Conservation (phyloP, 768 basidiomycete genomes). For the Tricholoma flavovirens region DNA sequence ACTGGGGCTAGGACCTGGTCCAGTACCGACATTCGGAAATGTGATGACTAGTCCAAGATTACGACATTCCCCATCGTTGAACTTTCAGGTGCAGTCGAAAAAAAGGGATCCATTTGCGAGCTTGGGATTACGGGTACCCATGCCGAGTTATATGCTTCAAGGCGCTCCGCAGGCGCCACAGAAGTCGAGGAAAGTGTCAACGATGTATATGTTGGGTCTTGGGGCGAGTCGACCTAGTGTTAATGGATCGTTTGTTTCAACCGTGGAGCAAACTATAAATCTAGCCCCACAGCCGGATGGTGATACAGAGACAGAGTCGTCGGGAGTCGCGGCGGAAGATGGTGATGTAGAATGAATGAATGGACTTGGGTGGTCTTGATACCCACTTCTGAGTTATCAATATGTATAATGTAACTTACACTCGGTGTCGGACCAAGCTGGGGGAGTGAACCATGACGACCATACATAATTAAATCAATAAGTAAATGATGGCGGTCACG, state of each 20-base stretch:
- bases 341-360: conserved; percentile 19
- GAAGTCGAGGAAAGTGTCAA: conserved; percentile 46
- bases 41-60: conserved; percentile 63
- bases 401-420: too few relatives aligned
- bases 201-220: conserved; percentile 60
- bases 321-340: conserved; percentile 15
- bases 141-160: conserved; percentile 39
- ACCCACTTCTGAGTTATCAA: too few relatives aligned
- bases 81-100: conserved; percentile 15
- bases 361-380: too few relatives aligned
- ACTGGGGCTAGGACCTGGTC: conserved; percentile 19
- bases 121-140: conserved; percentile 51
- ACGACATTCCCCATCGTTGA: conserved; percentile 42
- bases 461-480: too few relatives aligned
- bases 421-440: too few relatives aligned
- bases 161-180: conserved; percentile 14
- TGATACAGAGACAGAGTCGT: conserved; percentile 6
- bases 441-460: too few relatives aligned
- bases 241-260: conserved; percentile 13
- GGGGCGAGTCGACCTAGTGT: conserved; percentile 35
- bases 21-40: conserved; percentile 59
- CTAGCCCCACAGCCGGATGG: not conserved
- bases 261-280: not conserved
- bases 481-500: too few relatives aligned
- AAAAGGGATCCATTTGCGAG: conserved; percentile 36